Evolutionary conservation across 75 land plant genomes (phyloP), one percentile per base, ranked within the genome.

Genomic region (Selaginella moellendorffii): DNA sequence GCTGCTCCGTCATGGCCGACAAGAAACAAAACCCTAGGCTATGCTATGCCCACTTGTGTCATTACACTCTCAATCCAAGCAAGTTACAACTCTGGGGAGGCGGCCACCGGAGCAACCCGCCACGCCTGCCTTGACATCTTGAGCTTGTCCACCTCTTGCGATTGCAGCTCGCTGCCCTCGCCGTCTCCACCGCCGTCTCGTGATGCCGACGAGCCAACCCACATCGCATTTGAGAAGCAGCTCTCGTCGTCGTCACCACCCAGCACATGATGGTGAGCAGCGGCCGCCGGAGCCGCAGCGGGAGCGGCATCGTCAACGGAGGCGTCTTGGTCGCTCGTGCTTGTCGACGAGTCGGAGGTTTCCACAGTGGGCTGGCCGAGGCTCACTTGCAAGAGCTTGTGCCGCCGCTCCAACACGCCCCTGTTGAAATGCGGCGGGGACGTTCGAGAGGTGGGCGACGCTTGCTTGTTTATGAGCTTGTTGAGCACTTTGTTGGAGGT

Each of bases 391-490:
- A 93, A 54, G 67, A 83, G 68, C 67, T 93, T 96, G 59, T 81
- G 85, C 62, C 76, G 85, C 53, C 83, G 54, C 51, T 74, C 56
- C 18, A 24, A 93, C 64, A 64, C 88, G 80, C 46, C 79, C 98
- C 64, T 82, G 69, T 62, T 82, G 65, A 65, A 93, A 29, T 88
- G 96, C 42, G 98, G 98, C 1, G 98, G 96, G 21, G 90, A 88
- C 30, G 79, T 69, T 65, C 69, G 75, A 29, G 46, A 54, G n/a
- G 51, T 61, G 29, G 76, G 67, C 2, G 80, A 65, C 8, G 67
- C 26, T 27, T 36, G 75, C 5, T 81, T 63, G 19, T 73, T 88
- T 27, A 78, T 56, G 21, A 76, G 69, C 64, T 78, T 71, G 62
- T 75, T 77, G 28, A 80, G 72, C 0, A 74, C 56, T 46, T 65